Evolutionary conservation across 441 rosid species (phyloP), one percentile per base, ranked within the genome.

Genomic region (Viola pubescens): DNA sequence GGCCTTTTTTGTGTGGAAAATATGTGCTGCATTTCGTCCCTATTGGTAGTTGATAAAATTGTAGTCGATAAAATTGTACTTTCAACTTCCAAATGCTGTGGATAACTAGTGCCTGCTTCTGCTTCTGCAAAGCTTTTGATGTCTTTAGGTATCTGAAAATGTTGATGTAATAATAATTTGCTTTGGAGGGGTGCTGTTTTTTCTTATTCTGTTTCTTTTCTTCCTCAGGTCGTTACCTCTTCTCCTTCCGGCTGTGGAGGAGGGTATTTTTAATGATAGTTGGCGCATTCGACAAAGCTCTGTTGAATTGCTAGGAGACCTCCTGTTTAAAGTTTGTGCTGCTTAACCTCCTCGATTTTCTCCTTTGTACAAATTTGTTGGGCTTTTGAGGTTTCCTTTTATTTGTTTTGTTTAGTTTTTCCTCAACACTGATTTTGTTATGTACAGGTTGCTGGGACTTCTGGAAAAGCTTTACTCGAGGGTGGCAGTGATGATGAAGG

Each of bases 401-500:
- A 46, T 46, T 9, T 46, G 49, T 6, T 6, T 26, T 26, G 34
- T 26, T 26, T 26, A 1, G 3, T 9, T 4, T 46, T 46, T 9
- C n/a, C 49, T 46, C 9, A 46, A 7, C n/a, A 7, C 4, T 0
- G 49, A 3, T 46, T 54, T 54, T 70, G 48, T 62, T 14, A 11
- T 44, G 5, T 63, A 57, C 70, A 95, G 99, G 98, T 95, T 80
- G 99, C 98, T 79, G 99, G 99, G 65, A 91, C 99, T 67, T 87
- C 99, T 50, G 99, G 99, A 45, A 95, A 95, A 78, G 91, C 97
- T 65, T 81, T 95, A 66, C 98, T 95, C 52, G 98, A 95, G 78
- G 99, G 99, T 66, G 99, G 99, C 26, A 95, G 99, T 77, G 99
- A 95, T 76, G 99, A 91, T 76, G 99, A 95, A 77, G 98, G 98